Base-by-base conservation (phyloP, 345 rosid genomes). In the Ricinus communis region DNA sequence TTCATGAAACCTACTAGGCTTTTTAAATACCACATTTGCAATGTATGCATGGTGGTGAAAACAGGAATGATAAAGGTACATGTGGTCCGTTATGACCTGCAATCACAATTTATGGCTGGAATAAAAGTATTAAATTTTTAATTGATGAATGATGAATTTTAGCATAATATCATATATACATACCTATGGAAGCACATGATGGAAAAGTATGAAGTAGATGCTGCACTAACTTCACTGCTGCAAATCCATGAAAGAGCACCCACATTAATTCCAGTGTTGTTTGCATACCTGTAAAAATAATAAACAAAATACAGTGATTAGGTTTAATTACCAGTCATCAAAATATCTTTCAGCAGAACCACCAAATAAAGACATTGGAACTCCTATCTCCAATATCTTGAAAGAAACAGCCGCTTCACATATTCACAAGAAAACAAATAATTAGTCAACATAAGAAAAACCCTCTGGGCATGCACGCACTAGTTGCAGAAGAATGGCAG, bases 161-260 rank as follows among this genome's bases (percentile, higher is more conserved):
- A 54, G 45, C 43, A n/a, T 4, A 52, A 16, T 36, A 27, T 21
- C 25, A 74, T n/a, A 78, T 79, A 74, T 81, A 78, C 80, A 74
- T 81, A 95, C 99, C 97, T n/a, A 95, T 81, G 30, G 97, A 95
- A 72, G 93, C 89, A 79, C 97, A 92, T 70, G 82, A 85, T 15
- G 96, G 93, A 68, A 95, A 95, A 5, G 89, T 82, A 65, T 74
- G 49, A 66, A 95, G 88, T 66, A 90, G 80, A 81, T 88, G 94
- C 76, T 75, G 91, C 81, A 89, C 81, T 43, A 92, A 74, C 54
- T 75, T 80, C 71, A 89, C 89, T 24, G 91, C 87, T 15, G 89
- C 88, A 70, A 89, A 64, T 62, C 97, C 99, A 74, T 95, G 99
- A 67, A 82, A 76, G 24, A 87, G 76, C 74, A 89, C 84, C 98